Evolutionary conservation across 352 stramenopile genomes (phyloP).

Genomic region (Lagenidium sp.): DNA sequence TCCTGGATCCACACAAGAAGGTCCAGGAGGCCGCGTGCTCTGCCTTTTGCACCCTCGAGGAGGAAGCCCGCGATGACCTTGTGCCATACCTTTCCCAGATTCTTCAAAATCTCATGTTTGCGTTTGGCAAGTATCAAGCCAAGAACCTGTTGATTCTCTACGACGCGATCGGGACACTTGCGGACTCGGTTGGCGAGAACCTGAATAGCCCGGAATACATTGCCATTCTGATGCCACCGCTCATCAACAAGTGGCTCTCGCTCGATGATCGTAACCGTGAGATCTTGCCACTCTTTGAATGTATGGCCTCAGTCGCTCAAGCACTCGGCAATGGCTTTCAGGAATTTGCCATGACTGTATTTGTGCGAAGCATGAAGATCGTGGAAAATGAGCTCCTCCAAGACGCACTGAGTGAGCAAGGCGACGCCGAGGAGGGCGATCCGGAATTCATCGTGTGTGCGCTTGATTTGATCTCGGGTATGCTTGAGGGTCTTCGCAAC

Average conservation of each 20-base stretch:
- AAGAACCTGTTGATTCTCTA: slow-evolving; percentile 95
- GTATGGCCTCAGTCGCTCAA: slow-evolving; percentile 76
- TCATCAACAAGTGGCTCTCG: slow-evolving; percentile 91
- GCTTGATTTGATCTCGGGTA: slow-evolving; percentile 83
- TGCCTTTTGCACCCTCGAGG: slow-evolving; percentile 92
- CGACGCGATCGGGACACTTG: slow-evolving; percentile 94
- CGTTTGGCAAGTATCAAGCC: slow-evolving; percentile 91
- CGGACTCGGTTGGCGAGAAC: slow-evolving; percentile 88
- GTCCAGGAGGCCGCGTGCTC: slow-evolving; percentile 94
- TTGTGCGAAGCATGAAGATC: slow-evolving; percentile 71
- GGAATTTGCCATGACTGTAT: slow-evolving; percentile 79
- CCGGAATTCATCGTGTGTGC: slow-evolving; percentile 87
- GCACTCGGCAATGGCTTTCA: slow-evolving; percentile 83
- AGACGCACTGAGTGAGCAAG: slow-evolving; percentile 74
- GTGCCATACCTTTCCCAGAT: slow-evolving; percentile 91
- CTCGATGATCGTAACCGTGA: slow-evolving; percentile 73
- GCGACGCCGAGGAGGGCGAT: slow-evolving; percentile 79
- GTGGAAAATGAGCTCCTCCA: slow-evolving; percentile 80
- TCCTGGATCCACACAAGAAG: slow-evolving; percentile 91
- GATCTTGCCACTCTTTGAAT: slow-evolving; percentile 86
- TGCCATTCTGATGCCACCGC: slow-evolving; percentile 88
- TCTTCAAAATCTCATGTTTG: slow-evolving; percentile 88
- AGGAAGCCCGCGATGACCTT: slow-evolving; percentile 90
- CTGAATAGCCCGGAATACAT: slow-evolving; percentile 90
- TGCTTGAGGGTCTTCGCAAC: slow-evolving; percentile 76